phyloP scores from a whole-genome alignment of 164 flowering plant genomes.

The Magnolia officinalis region DNA sequence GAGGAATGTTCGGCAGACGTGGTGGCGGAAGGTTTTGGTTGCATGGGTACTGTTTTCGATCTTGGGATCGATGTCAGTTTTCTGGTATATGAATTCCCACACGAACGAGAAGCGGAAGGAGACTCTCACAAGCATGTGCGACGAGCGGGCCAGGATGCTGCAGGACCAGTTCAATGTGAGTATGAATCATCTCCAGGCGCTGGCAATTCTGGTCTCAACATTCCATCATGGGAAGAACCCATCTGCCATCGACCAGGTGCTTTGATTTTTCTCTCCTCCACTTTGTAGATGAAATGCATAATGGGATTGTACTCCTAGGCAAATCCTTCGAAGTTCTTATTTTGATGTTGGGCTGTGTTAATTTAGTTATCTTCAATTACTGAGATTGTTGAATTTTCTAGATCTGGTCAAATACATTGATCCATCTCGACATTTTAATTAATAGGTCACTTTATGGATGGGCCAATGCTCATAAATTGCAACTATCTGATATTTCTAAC shows the following conservation, averaged over 20 bases:
- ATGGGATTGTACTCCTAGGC: too few relatives aligned
- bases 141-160: constrained; percentile 3
- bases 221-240: constrained; percentile 82
- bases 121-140: constrained; percentile 36
- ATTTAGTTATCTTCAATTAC: too few relatives aligned
- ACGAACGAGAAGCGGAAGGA: constrained; percentile 76
- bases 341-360: background rate
- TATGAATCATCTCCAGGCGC: constrained; percentile 89
- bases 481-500: too few relatives aligned
- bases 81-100: constrained; percentile 58
- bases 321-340: background rate
- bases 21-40: constrained; percentile 57
- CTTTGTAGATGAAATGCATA: too few relatives aligned
- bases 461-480: too few relatives aligned
- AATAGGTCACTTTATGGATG: too few relatives aligned
- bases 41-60: constrained; percentile 51
- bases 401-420: too few relatives aligned
- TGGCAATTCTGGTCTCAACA: constrained; percentile 78
- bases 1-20: constrained; percentile 39
- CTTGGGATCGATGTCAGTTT: constrained; percentile 41
- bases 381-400: too few relatives aligned
- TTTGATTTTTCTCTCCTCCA: background rate
- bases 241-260: constrained; percentile 91
- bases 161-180: constrained; percentile 88
- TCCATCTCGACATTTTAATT: too few relatives aligned